phyloP scores from a whole-genome alignment of 306 rosid species.

The Sophora flavescens region DNA sequence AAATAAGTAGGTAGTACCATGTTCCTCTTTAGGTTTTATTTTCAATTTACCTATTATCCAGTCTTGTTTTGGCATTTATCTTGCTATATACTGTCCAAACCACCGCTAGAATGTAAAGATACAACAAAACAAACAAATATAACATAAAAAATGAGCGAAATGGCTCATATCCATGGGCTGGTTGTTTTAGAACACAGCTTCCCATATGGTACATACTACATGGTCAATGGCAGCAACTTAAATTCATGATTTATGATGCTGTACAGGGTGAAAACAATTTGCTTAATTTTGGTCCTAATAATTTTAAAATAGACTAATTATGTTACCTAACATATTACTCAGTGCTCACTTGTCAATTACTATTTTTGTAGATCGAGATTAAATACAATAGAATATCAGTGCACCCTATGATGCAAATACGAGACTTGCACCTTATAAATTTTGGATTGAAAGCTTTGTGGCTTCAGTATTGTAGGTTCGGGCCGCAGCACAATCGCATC shows the following conservation, averaged over 20 bases:
- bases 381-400: constrained; percentile 77
- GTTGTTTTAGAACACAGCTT: not conserved
- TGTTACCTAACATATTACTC: constrained; percentile 8
- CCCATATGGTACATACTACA: not conserved
- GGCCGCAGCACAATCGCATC: too few species aligned
- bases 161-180: not conserved
- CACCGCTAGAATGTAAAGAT: too few species aligned
- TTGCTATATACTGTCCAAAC: too few species aligned
- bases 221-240: not conserved
- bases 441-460: too few species aligned
- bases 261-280: not conserved
- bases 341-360: not conserved
- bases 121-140: not conserved
- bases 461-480: too few species aligned
- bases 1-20: too few species aligned
- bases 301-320: not conserved
- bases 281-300: not conserved
- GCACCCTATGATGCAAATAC: constrained; percentile 56
- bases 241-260: not conserved
- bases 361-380: constrained; percentile 73
- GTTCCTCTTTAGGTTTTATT: too few species aligned
- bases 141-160: not conserved
- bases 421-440: constrained; percentile 41
- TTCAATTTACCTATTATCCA: too few species aligned
- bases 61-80: too few species aligned